Base-by-base conservation (phyloP, 2,329 filamentous ascomycete species). In the Xylariaceae sp. region DNA sequence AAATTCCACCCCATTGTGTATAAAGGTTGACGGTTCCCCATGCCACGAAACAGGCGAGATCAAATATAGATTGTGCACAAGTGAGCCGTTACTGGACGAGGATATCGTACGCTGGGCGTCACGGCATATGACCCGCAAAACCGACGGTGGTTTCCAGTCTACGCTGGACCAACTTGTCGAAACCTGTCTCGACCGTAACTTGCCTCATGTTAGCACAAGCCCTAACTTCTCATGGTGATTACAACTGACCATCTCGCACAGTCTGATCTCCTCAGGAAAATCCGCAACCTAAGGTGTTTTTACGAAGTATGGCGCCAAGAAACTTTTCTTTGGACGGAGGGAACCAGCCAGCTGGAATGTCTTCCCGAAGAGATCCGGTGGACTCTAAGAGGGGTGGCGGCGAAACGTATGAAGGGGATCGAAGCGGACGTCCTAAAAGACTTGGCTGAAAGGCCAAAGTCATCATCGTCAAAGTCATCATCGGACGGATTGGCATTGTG, bases 221-320 rank as follows among this genome's bases (percentile, higher is more conserved):
- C 51, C 51, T 27, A 57, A 34, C 41, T 39, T 53, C 51, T 54
- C 39, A 35, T 57, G 47, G 56, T 45, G 57, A 56, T 53, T 56
- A 46, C 45, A 60, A 55, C 64, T 65, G 35, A 67, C 61, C 42
- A 37, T 46, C 40, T 47, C 42, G 19, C 27, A 61, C 55, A 77
- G 74, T 68, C 72, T 57, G 66, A 70, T 31, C 68, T 78, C 31
- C 71, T 77, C 12, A 66, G 64, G 45, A 72, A 73, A 56, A 73
- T 78, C 39, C 72, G 76, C 56, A 69, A 69, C 49, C 72, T 79
- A 68, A 74, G 74, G 58, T 77, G 74, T 65, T 74, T 78, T 69
- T 79, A 77, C 64, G 73, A 69, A 56, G 76, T 79, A 58, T 79
- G 73, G 75, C 73, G 72, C 54, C 72, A 73, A 19, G 65, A 68